Evolutionary conservation across 2,329 filamentous ascomycete genomes (phyloP).

Genomic region (Sphaceloma murrayae): DNA sequence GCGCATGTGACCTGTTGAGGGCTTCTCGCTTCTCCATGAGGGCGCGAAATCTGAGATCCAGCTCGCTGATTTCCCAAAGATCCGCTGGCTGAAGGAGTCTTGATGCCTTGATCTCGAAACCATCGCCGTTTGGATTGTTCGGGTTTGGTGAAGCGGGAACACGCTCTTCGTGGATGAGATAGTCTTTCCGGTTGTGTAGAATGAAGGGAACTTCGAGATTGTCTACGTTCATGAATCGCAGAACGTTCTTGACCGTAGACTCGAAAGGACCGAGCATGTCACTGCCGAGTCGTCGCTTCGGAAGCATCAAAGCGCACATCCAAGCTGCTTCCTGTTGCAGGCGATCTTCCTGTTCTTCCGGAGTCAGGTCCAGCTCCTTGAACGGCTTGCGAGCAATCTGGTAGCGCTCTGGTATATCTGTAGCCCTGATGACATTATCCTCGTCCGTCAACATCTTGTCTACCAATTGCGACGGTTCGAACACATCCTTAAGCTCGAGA

Average conservation of each 20-base stretch:
- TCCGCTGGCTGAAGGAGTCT: conserved; percentile 88
- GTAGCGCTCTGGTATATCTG: conserved; percentile 87
- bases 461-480: conserved; percentile 87
- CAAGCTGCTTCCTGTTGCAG: conserved; percentile 79
- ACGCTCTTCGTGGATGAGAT: conserved; percentile 81
- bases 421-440: conserved; percentile 80
- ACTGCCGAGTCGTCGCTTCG: conserved; percentile 56
- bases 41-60: conserved; percentile 90
- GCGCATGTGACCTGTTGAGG: conserved; percentile 68
- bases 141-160: conserved; percentile 51
- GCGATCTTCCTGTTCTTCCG: conserved; percentile 55
- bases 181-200: conserved; percentile 96
- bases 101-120: conserved; percentile 67
- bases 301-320: conserved; percentile 84
- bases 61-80: conserved; percentile 87
- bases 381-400: conserved; percentile 86
- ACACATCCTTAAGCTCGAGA: conserved; percentile 92
- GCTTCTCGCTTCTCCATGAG: conserved; percentile 85
- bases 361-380: conserved; percentile 61
- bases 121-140: conserved; percentile 59
- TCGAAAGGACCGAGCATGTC: conserved; percentile 76
- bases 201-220: conserved; percentile 96
- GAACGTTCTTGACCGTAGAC: conserved; percentile 78
- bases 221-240: conserved; percentile 91
- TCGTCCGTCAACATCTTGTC: conserved; percentile 94